phyloP scores from a whole-genome alignment of 2,329 filamentous ascomycete species.

The Saccharata proteae region DNA sequence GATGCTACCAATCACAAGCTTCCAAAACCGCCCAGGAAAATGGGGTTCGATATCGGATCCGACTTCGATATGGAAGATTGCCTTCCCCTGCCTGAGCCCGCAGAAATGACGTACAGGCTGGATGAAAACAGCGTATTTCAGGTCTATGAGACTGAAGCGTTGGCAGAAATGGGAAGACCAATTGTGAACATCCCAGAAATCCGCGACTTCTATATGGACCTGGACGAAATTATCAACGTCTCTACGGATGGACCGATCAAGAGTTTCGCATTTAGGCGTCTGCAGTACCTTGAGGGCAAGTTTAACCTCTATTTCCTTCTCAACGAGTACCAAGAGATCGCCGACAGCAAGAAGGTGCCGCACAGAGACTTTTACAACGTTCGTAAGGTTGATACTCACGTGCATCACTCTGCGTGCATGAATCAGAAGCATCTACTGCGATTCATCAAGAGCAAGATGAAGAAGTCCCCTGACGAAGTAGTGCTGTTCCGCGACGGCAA shows the following conservation, averaged over 20 bases:
- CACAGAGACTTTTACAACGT: conserved; percentile 99
- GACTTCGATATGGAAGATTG: conserved; percentile 79
- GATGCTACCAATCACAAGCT: conserved; percentile 18
- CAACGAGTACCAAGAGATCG: conserved; percentile 96
- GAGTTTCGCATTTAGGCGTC: conserved; percentile 86
- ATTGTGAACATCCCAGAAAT: conserved; percentile 80
- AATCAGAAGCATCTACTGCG: conserved; percentile 97
- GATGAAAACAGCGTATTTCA: conserved; percentile 85
- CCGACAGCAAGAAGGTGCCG: conserved; percentile 93
- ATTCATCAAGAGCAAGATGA: conserved; percentile 99
- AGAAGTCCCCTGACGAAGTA: conserved; percentile 89
- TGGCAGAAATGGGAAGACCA: conserved; percentile 51
- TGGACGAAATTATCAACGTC: conserved; percentile 76
- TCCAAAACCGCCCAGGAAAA: conserved; percentile 55
- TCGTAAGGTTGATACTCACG: conserved; percentile 95
- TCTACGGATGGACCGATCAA: conserved; percentile 94
- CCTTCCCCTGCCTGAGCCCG: conserved; percentile 57
- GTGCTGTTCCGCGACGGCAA: conserved; percentile 89
- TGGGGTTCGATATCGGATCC: conserved; percentile 79
- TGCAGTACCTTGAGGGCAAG: conserved; percentile 93
- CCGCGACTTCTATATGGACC: conserved; percentile 89
- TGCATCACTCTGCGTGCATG: conserved; percentile 98
- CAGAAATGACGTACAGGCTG: conserved; percentile 63
- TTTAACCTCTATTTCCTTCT: conserved; percentile 89
- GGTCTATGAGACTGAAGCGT: conserved; percentile 63